phyloP scores from a whole-genome alignment of 2,329 filamentous ascomycete genomes.

The Colletotrichum nymphaeae region DNA sequence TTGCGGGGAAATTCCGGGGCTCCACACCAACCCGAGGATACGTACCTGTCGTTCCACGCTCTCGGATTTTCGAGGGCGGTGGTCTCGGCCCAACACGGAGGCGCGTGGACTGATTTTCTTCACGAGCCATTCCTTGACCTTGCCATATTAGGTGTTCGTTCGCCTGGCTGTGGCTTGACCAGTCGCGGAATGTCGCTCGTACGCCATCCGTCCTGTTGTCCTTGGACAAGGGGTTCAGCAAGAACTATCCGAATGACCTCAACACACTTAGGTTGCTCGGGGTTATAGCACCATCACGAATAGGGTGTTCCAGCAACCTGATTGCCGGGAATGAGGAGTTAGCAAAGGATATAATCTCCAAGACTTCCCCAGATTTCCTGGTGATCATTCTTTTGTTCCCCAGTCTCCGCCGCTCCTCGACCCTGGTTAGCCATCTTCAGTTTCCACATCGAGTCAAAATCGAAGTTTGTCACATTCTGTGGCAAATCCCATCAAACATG shows the following conservation, averaged over 20 bases:
- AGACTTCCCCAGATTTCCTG: conserved; percentile 15
- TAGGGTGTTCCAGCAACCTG: not conserved
- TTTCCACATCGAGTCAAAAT: not conserved
- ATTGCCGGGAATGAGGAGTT: not conserved
- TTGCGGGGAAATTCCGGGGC: conserved; percentile 14
- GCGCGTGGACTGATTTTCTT: conserved; percentile 12
- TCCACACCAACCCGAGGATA: not conserved
- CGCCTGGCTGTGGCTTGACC: not conserved
- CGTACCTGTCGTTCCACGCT: not conserved
- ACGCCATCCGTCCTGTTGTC: not conserved
- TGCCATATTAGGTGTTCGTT: not conserved
- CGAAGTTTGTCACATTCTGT: not conserved
- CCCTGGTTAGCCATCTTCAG: not conserved
- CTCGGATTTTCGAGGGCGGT: not conserved
- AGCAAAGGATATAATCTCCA: conserved; percentile 21
- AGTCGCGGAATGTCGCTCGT: conserved; percentile 31
- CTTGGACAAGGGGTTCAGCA: not conserved
- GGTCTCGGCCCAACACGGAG: conserved; percentile 1
- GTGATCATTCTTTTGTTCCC: not conserved
- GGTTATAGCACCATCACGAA: conserved; percentile 1
- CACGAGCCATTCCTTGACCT: not conserved
- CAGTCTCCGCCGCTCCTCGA: not conserved
- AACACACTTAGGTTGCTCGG: not conserved
- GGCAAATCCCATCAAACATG: not conserved
- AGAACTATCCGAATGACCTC: conserved; percentile 3